Conservation (phyloP, 176 grass and related monocot genomes). For the Olyra latifolia region DNA sequence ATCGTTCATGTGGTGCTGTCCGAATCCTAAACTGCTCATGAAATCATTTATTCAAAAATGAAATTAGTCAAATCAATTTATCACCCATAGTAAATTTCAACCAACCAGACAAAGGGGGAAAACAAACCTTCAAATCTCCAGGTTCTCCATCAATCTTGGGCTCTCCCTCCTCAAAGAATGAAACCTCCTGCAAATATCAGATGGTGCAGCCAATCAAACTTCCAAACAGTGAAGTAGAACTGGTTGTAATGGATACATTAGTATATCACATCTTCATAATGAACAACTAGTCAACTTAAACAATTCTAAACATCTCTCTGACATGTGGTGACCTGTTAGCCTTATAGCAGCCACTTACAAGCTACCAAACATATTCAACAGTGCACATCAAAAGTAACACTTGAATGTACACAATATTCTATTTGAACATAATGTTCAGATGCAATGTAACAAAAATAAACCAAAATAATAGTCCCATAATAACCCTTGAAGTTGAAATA, state of each 20-base stretch:
- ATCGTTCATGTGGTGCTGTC: slow-evolving; percentile 77
- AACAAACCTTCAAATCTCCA: slow-evolving; percentile 91
- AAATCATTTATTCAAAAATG: slow-evolving; percentile 31
- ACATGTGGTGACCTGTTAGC: background rate
- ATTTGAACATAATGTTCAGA: background rate
- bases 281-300: background rate
- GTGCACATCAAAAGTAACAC: background rate
- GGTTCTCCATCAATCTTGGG: slow-evolving; percentile 95
- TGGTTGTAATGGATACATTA: background rate
- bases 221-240: slow-evolving; percentile 1
- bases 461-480: background rate
- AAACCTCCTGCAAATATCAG: slow-evolving; percentile 65
- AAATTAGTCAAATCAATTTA: slow-evolving; percentile 25
- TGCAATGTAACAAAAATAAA: background rate
- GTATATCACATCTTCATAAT: background rate
- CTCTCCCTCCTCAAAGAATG: slow-evolving; percentile 96
- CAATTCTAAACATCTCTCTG: background rate
- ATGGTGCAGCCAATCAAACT: background rate
- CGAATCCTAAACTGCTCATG: slow-evolving; percentile 83
- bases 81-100: background rate
- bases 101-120: background rate
- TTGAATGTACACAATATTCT: background rate
- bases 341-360: background rate
- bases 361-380: background rate
- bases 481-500: slow-evolving; percentile 11